Evolutionary conservation across 2,329 filamentous ascomycete species (phyloP).

Genomic region (Polychaeton citri): DNA sequence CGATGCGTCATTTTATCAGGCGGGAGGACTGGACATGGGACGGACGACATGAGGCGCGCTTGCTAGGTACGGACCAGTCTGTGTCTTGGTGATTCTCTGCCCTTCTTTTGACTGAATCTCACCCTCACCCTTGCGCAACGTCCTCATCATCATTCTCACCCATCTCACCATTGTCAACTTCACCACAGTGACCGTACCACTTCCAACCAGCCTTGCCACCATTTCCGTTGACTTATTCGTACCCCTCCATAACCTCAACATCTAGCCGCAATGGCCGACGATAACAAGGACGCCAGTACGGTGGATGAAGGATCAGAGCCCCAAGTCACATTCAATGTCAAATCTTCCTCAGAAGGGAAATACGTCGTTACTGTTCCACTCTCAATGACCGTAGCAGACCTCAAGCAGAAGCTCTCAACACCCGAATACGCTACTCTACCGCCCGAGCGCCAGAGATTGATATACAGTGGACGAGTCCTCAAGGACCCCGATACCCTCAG

Average conservation of each 20-base stretch:
- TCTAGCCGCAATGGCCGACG: conserved; percentile 46
- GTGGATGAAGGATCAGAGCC: conserved; percentile 46
- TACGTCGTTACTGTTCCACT: conserved; percentile 70
- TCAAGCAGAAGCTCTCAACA: conserved; percentile 78
- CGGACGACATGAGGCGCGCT: too few relatives aligned
- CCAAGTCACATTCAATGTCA: conserved; percentile 90
- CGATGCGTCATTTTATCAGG: too few relatives aligned
- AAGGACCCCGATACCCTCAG: conserved; percentile 82
- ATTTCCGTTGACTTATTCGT: too few relatives aligned
- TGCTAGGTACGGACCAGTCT: too few relatives aligned
- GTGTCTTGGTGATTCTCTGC: not conserved
- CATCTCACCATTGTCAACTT: too few relatives aligned
- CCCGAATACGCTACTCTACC: conserved; percentile 77
- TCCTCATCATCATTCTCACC: too few relatives aligned
- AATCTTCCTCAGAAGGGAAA: conserved; percentile 82
- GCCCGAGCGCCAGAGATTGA: conserved; percentile 78
- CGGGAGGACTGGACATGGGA: too few relatives aligned
- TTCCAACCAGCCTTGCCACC: too few relatives aligned
- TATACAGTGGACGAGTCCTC: conserved; percentile 93
- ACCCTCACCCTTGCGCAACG: too few relatives aligned
- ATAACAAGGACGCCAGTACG: conserved; percentile 30
- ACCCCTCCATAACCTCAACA: not conserved
- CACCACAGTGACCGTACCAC: too few relatives aligned
- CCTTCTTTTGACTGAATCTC: not conserved
- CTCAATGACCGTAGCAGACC: conserved; percentile 63